phyloP scores from a whole-genome alignment of 2,329 filamentous ascomycete genomes.

The Apiospora malaysiana region DNA sequence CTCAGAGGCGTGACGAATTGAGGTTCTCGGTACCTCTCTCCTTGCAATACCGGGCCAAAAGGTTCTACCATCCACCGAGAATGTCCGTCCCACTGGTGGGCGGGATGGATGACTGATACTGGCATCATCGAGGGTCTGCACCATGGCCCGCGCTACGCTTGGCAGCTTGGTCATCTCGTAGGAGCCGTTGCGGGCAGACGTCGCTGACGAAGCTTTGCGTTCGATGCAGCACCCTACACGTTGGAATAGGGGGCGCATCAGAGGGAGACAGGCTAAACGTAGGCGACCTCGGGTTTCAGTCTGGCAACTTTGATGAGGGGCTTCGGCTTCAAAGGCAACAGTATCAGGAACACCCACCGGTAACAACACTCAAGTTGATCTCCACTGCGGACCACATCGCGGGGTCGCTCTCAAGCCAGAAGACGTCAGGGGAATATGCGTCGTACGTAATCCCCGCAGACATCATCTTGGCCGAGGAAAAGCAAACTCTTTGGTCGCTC shows the following conservation, averaged over 20 bases:
- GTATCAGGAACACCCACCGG: neutral
- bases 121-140: neutral
- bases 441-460: slow-evolving; percentile 14
- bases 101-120: neutral
- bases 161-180: neutral
- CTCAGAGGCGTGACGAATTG: neutral
- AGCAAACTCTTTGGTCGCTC: neutral
- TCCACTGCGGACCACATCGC: slow-evolving; percentile 23
- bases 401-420: slow-evolving; percentile 20
- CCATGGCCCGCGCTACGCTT: neutral
- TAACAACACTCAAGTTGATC: slow-evolving; percentile 24
- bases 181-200: neutral
- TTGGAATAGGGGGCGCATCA: slow-evolving; percentile 22
- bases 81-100: neutral
- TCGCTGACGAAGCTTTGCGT: neutral
- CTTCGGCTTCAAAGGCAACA: neutral
- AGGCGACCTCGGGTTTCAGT: neutral
- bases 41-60: neutral
- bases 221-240: slow-evolving; percentile 17
- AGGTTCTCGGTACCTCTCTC: no score
- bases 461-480: slow-evolving; percentile 22
- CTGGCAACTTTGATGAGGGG: neutral
- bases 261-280: slow-evolving; percentile 5
- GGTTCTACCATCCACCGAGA: neutral
- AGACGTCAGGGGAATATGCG: slow-evolving; percentile 4